These are phyloP conservation scores for Digitaria exilis DNA, from an alignment of 202 grass and related monocot species.

Conservation along the genomic window DNA sequence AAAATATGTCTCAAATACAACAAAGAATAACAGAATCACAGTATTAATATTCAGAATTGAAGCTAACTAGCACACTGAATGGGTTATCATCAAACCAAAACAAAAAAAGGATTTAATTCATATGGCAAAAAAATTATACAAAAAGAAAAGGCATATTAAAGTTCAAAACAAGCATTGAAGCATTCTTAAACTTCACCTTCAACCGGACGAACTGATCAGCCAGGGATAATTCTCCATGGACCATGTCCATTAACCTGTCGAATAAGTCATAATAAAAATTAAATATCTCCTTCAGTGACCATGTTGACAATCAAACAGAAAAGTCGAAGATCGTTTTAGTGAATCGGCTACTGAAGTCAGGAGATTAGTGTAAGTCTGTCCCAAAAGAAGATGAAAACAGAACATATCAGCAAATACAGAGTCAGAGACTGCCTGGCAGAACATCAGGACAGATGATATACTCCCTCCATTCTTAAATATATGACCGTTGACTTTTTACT, in stretches of 20 bases:
- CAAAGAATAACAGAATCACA: neutral
- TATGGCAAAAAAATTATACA: neutral
- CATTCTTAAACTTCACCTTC: conserved; percentile 59
- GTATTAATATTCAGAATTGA: too few species aligned
- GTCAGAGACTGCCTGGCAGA: neutral
- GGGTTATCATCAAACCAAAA: too few species aligned
- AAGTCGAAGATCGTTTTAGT: conserved; percentile 27
- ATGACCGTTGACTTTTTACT: too few species aligned
- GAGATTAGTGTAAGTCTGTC: neutral
- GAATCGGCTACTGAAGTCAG: conserved; percentile 14
- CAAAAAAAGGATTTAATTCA: too few species aligned
- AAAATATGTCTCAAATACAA: conserved; percentile 21
- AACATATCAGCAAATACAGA: neutral
- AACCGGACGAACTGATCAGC: conserved; percentile 80
- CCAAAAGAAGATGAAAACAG: conserved; percentile 1
- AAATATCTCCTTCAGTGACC: conserved; percentile 35
- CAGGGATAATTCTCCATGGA: conserved; percentile 88
- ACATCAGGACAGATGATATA: neutral
- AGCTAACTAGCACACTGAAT: too few species aligned
- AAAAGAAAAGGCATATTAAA: conserved; percentile 4
- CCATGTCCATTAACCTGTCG: conserved; percentile 88
- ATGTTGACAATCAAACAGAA: neutral
- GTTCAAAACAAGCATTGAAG: neutral
- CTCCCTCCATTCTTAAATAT: too few species aligned
- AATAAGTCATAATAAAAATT: conserved; percentile 47